Conservation (phyloP, 495 filamentous ascomycete species). For the Sabuloglossum arenarium region DNA sequence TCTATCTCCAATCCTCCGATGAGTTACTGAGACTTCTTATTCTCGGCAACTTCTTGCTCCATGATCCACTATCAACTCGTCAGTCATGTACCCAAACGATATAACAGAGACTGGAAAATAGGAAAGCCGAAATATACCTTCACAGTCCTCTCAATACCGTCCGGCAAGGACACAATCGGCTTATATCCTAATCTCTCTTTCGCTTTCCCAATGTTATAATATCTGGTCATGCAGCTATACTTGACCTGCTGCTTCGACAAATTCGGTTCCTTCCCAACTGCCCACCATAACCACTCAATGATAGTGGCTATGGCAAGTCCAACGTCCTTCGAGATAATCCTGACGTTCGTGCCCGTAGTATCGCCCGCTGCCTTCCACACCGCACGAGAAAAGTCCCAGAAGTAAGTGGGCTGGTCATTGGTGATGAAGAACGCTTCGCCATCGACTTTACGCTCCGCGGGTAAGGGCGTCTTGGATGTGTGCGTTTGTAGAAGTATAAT, state of each 20-base stretch:
- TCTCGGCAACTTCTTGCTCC: background rate
- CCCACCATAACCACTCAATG: constrained; percentile 3
- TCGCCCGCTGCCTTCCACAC: constrained; percentile 39
- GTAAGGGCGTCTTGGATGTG: constrained; percentile 29
- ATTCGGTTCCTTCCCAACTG: constrained; percentile 2
- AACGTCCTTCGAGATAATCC: background rate
- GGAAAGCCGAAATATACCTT: background rate
- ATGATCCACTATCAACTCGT: background rate
- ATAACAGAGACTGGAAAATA: background rate
- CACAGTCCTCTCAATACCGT: constrained; percentile 4
- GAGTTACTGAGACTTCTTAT: background rate
- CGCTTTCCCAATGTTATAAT: constrained; percentile 7
- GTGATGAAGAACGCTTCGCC: constrained; percentile 93
- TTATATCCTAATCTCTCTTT: constrained; percentile 5
- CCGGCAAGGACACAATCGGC: constrained; percentile 4
- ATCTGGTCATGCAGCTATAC: constrained; percentile 8
- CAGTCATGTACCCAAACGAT: background rate
- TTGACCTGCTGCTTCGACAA: constrained; percentile 1
- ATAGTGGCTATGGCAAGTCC: constrained; percentile 4
- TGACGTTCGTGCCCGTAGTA: constrained; percentile 5
- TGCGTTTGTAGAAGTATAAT: constrained; percentile 43
- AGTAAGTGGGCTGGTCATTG: constrained; percentile 78
- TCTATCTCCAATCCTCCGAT: background rate
- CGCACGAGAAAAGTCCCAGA: constrained; percentile 78
- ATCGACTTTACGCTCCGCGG: constrained; percentile 55